phyloP scores from a whole-genome alignment of 2,329 filamentous ascomycete genomes.

The Mariannaea sp. region DNA sequence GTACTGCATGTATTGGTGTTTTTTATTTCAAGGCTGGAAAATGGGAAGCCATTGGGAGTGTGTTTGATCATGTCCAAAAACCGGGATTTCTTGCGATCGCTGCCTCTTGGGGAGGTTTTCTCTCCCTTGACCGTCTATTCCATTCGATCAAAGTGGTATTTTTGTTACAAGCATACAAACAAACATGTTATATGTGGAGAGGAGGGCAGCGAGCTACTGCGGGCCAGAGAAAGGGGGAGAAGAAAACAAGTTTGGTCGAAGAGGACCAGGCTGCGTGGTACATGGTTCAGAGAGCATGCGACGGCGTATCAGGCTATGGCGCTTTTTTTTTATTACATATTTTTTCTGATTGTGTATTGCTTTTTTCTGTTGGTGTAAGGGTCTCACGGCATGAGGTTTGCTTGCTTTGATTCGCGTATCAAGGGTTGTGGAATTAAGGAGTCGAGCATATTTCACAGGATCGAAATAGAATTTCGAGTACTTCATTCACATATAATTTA shows the following conservation, averaged over 20 bases:
- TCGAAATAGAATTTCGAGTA: conserved; percentile 30
- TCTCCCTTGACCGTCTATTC: conserved; percentile 23
- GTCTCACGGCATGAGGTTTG: conserved; percentile 18
- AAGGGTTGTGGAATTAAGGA: conserved; percentile 11
- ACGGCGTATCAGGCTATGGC: conserved; percentile 32
- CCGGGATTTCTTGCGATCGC: conserved; percentile 29
- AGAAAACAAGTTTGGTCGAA: conserved; percentile 13
- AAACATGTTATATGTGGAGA: conserved; percentile 23
- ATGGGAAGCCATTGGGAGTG: conserved; percentile 28
- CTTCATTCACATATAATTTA: neutral
- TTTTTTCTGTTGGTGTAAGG: conserved; percentile 8
- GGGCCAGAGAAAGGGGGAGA: conserved; percentile 2
- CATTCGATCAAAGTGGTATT: conserved; percentile 9
- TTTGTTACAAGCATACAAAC: conserved; percentile 23
- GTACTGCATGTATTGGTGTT: conserved; percentile 53
- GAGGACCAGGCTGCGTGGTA: conserved; percentile 21
- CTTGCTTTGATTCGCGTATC: conserved; percentile 22
- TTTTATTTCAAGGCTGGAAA: conserved; percentile 38
- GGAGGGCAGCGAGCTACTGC: conserved; percentile 16
- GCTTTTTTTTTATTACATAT: conserved; percentile 11
- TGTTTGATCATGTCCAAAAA: conserved; percentile 33
- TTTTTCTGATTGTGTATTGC: conserved; percentile 29
- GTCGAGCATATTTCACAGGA: conserved; percentile 27
- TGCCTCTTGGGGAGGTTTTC: conserved; percentile 17
- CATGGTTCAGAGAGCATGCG: conserved; percentile 29